Percentiles rank a stretch among this genome's conserved stretches.
Evolutionary conservation across 2,329 filamentous ascomycete species (phyloP).

Genomic region (Nemania serpens): DNA sequence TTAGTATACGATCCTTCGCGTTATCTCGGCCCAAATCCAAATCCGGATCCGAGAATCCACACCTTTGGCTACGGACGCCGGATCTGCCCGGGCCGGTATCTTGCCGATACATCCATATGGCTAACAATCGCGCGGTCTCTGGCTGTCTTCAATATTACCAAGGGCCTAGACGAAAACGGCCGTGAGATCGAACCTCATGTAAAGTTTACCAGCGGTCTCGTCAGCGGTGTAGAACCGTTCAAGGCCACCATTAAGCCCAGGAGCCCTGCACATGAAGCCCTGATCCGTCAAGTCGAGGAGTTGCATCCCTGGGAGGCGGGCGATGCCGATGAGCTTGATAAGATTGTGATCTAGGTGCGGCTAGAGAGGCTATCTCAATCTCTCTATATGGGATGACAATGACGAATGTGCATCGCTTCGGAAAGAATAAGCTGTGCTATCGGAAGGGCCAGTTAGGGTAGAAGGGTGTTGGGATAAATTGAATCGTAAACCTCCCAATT

Average conservation of each 20-base stretch:
- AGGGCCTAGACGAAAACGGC: conserved; percentile 44
- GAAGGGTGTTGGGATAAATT: too few species aligned
- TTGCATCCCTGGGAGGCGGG: conserved; percentile 27
- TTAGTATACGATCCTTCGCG: conserved; percentile 43
- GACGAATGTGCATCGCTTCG: neutral
- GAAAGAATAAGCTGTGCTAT: too few species aligned
- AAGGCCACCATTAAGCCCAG: conserved; percentile 33
- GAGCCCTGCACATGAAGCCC: conserved; percentile 32
- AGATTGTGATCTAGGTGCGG: neutral
- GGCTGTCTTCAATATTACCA: conserved; percentile 51
- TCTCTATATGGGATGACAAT: neutral
- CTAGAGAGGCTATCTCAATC: too few species aligned
- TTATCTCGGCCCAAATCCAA: conserved; percentile 39
- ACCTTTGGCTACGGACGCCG: conserved; percentile 46
- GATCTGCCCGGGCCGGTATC: conserved; percentile 42
- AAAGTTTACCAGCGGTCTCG: conserved; percentile 27
- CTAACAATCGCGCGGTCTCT: conserved; percentile 48
- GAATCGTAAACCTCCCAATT: too few species aligned
- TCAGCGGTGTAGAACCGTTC: conserved; percentile 36
- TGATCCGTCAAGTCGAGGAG: conserved; percentile 31
- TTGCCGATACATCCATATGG: conserved; percentile 42
- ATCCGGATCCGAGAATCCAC: conserved; percentile 36
- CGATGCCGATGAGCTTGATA: conserved; percentile 15
- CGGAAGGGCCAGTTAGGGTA: too few species aligned
- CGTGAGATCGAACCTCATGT: conserved; percentile 38